These are phyloP conservation scores for Fusarium mundagurra DNA, from an alignment of 2,329 filamentous ascomycete genomes.

Conservation along the genomic window DNA sequence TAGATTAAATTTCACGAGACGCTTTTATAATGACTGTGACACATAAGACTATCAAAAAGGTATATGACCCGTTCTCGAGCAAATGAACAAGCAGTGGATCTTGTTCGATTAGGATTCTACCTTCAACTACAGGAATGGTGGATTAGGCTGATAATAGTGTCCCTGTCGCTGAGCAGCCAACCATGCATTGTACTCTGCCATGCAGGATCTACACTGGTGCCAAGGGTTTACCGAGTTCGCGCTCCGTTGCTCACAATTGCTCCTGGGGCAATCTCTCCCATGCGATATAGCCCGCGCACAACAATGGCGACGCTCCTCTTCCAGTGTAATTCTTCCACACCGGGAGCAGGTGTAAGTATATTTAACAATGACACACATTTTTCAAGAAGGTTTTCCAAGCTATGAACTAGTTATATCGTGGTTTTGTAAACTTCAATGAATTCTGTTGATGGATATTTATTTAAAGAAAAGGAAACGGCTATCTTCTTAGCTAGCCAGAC, in stretches of 20 bases:
- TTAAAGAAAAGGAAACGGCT: not conserved
- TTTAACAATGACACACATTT: not conserved
- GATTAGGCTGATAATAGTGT: not conserved
- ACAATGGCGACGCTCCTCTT: not conserved
- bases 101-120: no score
- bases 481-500: no score
- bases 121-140: not conserved
- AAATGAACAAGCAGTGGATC: not conserved
- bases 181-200: not conserved
- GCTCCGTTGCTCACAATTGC: not conserved
- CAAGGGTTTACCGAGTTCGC: not conserved
- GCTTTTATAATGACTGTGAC: rapidly evolving
- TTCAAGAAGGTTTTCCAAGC: no score
- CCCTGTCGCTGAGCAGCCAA: not conserved
- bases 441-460: not conserved
- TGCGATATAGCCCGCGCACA: not conserved
- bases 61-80: rapidly evolving
- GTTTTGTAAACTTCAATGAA: no score
- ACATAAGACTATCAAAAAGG: rapidly evolving
- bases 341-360: not conserved
- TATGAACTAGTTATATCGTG: no score
- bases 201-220: not conserved
- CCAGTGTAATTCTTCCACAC: not conserved
- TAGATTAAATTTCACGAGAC: rapidly evolving
- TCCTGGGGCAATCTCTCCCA: not conserved